Evolutionary conservation across 2,329 filamentous ascomycete genomes (phyloP), one percentile per base, ranked within the genome.

Genomic region (Scleromitrula shiraiana): DNA sequence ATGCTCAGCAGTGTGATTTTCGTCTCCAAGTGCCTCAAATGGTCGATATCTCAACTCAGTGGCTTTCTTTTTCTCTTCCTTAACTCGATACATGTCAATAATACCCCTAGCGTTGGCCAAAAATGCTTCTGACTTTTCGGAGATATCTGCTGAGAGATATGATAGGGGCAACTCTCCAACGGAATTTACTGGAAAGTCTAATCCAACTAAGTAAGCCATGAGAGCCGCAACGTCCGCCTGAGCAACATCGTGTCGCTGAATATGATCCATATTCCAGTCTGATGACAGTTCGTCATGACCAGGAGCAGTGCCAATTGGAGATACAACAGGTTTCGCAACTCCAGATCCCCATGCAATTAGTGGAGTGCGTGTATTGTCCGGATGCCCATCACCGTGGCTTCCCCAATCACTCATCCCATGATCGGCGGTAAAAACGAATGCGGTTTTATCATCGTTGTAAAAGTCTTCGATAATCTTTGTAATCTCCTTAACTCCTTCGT

Each of bases 361-460:
- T 1, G 93, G 93, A 0, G 93, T 98, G 42, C 93, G 80, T 3
- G 93, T 98, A 61, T 97, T 98, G 65, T 98, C 87, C 0, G 93
- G 93, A 67, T 98, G 90, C 7, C 93, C 93, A 65, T 98, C 93
- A 30, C 94, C 94, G 65, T 98, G 94, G 59, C 90, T 97, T n/a
- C 94, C 93, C 83, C 86, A 96, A 67, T 98, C 93, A 62, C 88
- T 97, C 93, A 98, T 98, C 15, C 93, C 93, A 65, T 98, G 93
- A 62, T 98, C 93, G 7, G 93, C 93, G 1, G 94, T 98, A 64
- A 98, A 98, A 14, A 98, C 80, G 64, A 91, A 98, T 0, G 94
- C 88, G 0, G 93, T 97, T 65, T 93, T 83, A 46, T 78, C 84
- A 58, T 89, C 83, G 5, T 70, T 75, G 60, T 96, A 98, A 64